These are phyloP conservation scores for Lophiostoma macrostomum DNA, from an alignment of 495 filamentous ascomycete species.

Conservation along the genomic window DNA sequence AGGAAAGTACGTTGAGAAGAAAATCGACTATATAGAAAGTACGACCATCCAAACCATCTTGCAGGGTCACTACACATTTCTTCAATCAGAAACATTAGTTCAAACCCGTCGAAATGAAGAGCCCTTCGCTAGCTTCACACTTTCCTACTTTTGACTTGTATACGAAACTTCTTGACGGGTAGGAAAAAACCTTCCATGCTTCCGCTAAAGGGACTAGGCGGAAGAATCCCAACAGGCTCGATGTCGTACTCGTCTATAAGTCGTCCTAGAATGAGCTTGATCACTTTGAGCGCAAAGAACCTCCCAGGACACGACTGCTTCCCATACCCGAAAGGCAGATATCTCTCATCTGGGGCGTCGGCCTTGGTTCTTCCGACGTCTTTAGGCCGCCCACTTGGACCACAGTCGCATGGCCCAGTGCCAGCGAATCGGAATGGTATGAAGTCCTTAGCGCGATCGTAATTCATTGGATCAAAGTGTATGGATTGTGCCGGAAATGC, in stretches of 20 bases:
- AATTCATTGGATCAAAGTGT: conserved; percentile 8
- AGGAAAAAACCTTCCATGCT: conserved; percentile 17
- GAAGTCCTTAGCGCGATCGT: conserved; percentile 1
- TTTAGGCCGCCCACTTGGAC: background rate
- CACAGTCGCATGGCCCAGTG: conserved; percentile 2
- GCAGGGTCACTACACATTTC: too few relatives aligned
- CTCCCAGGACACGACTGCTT: conserved; percentile 6
- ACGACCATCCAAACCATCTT: too few relatives aligned
- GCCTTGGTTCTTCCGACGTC: conserved; percentile 9
- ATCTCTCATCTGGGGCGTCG: conserved; percentile 11
- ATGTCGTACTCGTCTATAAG: conserved; percentile 13
- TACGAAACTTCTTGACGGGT: background rate
- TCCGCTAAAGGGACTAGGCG: background rate
- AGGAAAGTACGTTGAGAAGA: too few relatives aligned
- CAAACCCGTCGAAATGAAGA: too few relatives aligned
- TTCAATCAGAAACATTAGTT: too few relatives aligned
- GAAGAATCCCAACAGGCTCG: background rate
- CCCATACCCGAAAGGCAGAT: conserved; percentile 8
- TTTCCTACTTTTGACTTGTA: background rate
- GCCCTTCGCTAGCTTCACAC: too few relatives aligned
- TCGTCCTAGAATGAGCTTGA: conserved; percentile 13
- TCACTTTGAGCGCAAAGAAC: conserved; percentile 11
- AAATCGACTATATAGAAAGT: too few relatives aligned
- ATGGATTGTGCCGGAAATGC: conserved; percentile 7
- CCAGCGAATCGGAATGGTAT: conserved; percentile 11